Conservation (phyloP, 345 rosid species). For the Pugionium cornutum region DNA sequence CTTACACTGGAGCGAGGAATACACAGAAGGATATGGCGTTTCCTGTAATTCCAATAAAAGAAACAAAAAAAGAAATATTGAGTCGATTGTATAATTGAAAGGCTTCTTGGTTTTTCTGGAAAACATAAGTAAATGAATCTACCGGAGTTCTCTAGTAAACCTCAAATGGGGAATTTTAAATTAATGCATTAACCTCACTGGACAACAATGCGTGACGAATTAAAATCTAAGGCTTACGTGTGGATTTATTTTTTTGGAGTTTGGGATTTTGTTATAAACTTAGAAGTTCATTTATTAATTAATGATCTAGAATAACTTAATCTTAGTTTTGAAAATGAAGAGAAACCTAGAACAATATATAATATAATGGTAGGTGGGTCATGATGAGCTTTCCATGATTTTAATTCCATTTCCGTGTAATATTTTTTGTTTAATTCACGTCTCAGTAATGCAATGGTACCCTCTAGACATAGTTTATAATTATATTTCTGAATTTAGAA, state of each 20-base stretch:
- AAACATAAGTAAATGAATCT: constrained; percentile 21
- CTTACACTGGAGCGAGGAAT: constrained; percentile 88
- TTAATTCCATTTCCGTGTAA: not conserved
- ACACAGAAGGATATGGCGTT: constrained; percentile 71
- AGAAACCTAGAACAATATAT: constrained; percentile 11
- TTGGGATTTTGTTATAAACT: constrained; percentile 5
- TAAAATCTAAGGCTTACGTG: constrained; percentile 25
- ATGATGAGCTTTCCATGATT: constrained; percentile 22
- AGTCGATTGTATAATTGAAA: constrained; percentile 20
- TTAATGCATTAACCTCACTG: constrained; percentile 33
- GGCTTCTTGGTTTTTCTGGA: constrained; percentile 15
- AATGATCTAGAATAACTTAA: not conserved
- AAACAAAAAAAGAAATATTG: not conserved
- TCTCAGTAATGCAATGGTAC: constrained; percentile 16
- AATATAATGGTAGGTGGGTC: constrained; percentile 15
- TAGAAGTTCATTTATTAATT: not conserved
- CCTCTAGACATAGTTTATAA: constrained; percentile 2
- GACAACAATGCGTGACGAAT: constrained; percentile 41
- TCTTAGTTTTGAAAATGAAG: constrained; percentile 5
- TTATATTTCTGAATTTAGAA: not conserved
- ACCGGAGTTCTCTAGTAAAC: constrained; percentile 22
- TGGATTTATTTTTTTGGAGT: constrained; percentile 10
- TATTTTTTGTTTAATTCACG: not conserved
- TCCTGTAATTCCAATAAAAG: constrained; percentile 49
- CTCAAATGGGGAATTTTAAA: constrained; percentile 29